Evolutionary conservation across 192 early-diverging fungal genomes (phyloP), one percentile per base, ranked within the genome.

Genomic region (Backusella luteola): DNA sequence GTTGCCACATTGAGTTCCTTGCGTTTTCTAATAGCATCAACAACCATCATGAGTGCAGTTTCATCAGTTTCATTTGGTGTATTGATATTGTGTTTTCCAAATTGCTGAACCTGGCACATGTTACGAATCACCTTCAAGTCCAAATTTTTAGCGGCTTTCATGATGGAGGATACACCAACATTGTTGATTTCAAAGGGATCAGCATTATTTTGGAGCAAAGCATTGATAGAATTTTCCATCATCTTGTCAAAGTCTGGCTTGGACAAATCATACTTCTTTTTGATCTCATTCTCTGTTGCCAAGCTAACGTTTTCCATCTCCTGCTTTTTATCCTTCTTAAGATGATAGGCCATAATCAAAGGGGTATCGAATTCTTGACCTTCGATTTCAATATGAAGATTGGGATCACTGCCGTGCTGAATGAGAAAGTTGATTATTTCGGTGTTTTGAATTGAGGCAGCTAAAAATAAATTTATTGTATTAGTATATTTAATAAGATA

Each of bases 41-140:
- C 9, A 1, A 34, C n/a, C 29, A 76, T 23, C 70, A 84, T 83
- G 1, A 84, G 68, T 5, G 80, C 77, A 15, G 76, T 84, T 71
- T 76, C 38, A 26, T 75, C 29, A 14, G 4, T 53, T 19, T 80
- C 46, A 66, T 83, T 73, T 1, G 46, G 21, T 19, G 12, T 32
- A 46, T 80, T 76, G 34, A 84, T 69, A 59, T 76, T 21, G 17
- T 29, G 34, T 9, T 35, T 42, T 41, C 34, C 5, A 41, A 23
- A 4, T 35, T 49, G 34, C 9, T 23, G 29, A 19, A 32, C 32
- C 1, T 67, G 17, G 49, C 75, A 76, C 12, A 76, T 67, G 6
- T 52, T n/a, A 42, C 19, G 32, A 17, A 76, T 26, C 29, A 44
- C 34, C 4, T 36, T 12, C 23, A 19, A 34, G 36, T 81, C 73